Percentiles rank a stretch among this genome's conserved stretches.
Conservation (phyloP, 2,329 filamentous ascomycete species). For the Akanthomyces muscarius region DNA sequence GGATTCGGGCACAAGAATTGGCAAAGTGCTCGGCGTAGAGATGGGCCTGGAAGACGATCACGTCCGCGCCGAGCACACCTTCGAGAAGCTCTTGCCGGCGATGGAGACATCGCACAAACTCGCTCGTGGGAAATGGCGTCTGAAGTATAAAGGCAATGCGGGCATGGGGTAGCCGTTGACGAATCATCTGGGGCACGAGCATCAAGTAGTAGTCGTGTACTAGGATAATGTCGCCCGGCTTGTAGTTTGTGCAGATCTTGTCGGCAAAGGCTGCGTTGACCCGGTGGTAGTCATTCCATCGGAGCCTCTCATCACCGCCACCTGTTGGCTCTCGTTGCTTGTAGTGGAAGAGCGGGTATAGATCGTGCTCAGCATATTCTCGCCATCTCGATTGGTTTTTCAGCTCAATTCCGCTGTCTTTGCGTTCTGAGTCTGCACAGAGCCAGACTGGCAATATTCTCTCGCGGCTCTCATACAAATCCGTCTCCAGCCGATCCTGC, state of each 20-base stretch:
- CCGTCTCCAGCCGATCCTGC: conserved; percentile 66
- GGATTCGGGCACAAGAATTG: conserved; percentile 85
- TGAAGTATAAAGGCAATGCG: conserved; percentile 95
- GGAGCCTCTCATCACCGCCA: conserved; percentile 73
- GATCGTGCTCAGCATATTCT: conserved; percentile 81
- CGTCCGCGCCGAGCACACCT: conserved; percentile 83
- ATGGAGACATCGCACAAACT: conserved; percentile 85
- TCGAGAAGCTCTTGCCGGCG: conserved; percentile 86
- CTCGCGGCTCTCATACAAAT: conserved; percentile 66
- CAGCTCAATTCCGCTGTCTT: conserved; percentile 64
- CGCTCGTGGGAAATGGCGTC: conserved; percentile 91
- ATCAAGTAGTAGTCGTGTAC: conserved; percentile 94
- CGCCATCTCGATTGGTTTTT: conserved; percentile 85
- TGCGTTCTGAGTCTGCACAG: conserved; percentile 66
- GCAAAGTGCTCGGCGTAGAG: conserved; percentile 93
- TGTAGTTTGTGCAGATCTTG: conserved; percentile 81
- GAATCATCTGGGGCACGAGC: conserved; percentile 80
- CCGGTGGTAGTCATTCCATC: conserved; percentile 88
- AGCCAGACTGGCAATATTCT: conserved; percentile 88
- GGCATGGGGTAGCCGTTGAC: conserved; percentile 79
- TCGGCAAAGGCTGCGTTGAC: conserved; percentile 92
- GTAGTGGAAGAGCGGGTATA: conserved; percentile 94
- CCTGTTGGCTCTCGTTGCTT: conserved; percentile 88
- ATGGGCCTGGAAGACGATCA: conserved; percentile 93
- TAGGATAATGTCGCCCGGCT: conserved; percentile 84